Conservation (phyloP, 2,329 filamentous ascomycete species). For the Leptographium lundbergii region DNA sequence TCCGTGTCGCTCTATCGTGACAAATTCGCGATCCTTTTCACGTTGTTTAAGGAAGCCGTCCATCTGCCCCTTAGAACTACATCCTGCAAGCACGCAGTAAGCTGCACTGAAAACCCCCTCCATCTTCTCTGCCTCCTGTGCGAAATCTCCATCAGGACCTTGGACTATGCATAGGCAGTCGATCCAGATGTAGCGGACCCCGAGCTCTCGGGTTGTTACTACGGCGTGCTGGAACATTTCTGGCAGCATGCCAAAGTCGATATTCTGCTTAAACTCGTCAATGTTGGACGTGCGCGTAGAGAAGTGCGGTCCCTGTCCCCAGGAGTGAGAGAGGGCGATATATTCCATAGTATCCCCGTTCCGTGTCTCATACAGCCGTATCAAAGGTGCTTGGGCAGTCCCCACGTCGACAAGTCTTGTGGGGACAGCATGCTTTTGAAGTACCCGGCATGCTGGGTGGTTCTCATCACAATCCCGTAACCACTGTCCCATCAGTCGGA, state of each 20-base stretch:
- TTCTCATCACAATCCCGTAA: constrained; percentile 9
- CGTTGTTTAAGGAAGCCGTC: constrained; percentile 14
- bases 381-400: neutral
- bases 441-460: constrained; percentile 2
- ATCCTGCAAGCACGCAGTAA: constrained; percentile 16
- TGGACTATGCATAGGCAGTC: constrained; percentile 16
- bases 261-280: neutral
- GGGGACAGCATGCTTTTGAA: constrained; percentile 4
- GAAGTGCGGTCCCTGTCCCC: constrained; percentile 12
- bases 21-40: neutral
- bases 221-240: constrained; percentile 12
- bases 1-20: neutral
- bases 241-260: constrained; percentile 4
- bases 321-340: constrained; percentile 15
- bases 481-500: constrained; percentile 9
- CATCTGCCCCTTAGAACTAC: constrained; percentile 3
- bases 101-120: constrained; percentile 16
- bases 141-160: constrained; percentile 12
- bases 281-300: constrained; percentile 7
- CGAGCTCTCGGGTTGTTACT: constrained; percentile 6
- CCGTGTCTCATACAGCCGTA: constrained; percentile 3
- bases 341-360: constrained; percentile 1
- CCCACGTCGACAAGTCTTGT: constrained; percentile 14
- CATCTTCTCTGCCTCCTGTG: constrained; percentile 15
- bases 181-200: constrained; percentile 13